phyloP scores from a whole-genome alignment of 768 basidiomycete species.

The Suillus fuscotomentosus region DNA sequence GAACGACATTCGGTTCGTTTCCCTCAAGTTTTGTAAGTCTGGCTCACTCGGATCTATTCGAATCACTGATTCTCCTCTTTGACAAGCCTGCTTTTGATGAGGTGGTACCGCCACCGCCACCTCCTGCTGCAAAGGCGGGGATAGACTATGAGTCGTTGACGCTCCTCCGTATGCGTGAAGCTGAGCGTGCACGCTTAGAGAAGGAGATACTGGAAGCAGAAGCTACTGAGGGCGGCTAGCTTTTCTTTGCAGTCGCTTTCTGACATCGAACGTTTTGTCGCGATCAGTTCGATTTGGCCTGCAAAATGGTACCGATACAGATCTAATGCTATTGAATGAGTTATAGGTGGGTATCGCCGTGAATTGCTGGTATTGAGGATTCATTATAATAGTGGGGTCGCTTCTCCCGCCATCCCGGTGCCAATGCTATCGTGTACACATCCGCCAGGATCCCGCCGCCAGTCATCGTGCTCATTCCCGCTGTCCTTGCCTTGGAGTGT shows the following conservation, averaged over 20 bases:
- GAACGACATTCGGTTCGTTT: slow-evolving; percentile 57
- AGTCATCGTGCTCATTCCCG: no score
- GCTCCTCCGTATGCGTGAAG: slow-evolving; percentile 77
- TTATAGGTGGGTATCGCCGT: neutral
- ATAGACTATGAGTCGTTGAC: slow-evolving; percentile 81
- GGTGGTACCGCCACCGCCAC: slow-evolving; percentile 10
- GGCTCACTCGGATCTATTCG: slow-evolving; percentile 8
- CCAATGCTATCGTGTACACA: no score
- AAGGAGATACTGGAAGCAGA: slow-evolving; percentile 75
- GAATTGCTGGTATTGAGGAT: neutral
- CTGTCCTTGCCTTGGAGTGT: no score
- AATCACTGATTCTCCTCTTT: neutral
- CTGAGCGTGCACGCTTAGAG: slow-evolving; percentile 75
- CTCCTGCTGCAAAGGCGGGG: slow-evolving; percentile 31
- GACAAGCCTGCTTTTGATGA: neutral
- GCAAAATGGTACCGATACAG: neutral
- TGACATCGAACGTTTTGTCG: no score
- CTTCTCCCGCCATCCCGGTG: no score
- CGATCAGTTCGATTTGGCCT: neutral
- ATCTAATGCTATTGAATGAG: neutral
- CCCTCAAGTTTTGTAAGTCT: slow-evolving; percentile 44
- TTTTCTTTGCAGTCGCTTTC: neutral
- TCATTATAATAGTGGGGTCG: no score
- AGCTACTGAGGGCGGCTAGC: slow-evolving; percentile 34
- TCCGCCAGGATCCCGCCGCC: no score